These are phyloP conservation scores for Pythium graminicola DNA, from an alignment of 352 stramenopile genomes.

Conservation along the genomic window DNA sequence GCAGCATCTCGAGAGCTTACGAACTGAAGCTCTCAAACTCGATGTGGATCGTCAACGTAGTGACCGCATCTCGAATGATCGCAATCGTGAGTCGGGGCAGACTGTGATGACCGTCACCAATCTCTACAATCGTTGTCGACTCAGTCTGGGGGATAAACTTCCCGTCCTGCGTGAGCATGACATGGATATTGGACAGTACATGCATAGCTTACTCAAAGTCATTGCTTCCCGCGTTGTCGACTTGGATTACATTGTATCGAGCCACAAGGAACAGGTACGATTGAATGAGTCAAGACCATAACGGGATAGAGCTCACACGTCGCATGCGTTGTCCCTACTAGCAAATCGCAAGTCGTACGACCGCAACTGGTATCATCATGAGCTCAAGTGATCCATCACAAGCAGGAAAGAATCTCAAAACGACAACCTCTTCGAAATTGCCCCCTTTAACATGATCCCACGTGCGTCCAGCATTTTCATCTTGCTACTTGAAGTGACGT, in stretches of 20 bases:
- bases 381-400: slow-evolving; percentile 1
- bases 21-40: slow-evolving; percentile 67
- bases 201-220: slow-evolving; percentile 69
- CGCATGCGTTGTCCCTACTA: background rate
- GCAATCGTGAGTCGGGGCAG: slow-evolving; percentile 81
- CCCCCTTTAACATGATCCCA: slow-evolving; percentile 16
- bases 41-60: slow-evolving; percentile 75
- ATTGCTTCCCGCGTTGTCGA: slow-evolving; percentile 77
- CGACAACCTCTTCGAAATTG: slow-evolving; percentile 13
- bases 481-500: slow-evolving; percentile 7
- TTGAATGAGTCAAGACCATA: too few species aligned
- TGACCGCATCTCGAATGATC: slow-evolving; percentile 73
- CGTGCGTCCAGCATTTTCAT: too few species aligned
- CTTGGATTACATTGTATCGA: slow-evolving; percentile 79
- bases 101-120: slow-evolving; percentile 90
- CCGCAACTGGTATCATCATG: background rate
- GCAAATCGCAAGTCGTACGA: background rate
- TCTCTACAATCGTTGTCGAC: slow-evolving; percentile 78
- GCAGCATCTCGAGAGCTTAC: slow-evolving; percentile 75
- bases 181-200: slow-evolving; percentile 68
- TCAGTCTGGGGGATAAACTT: slow-evolving; percentile 72
- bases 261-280: slow-evolving; percentile 54
- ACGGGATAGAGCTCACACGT: too few species aligned
- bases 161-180: slow-evolving; percentile 64
- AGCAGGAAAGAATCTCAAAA: slow-evolving; percentile 2